Conservation (phyloP, 352 stramenopile genomes). For the Phytophthora hibernalis region DNA sequence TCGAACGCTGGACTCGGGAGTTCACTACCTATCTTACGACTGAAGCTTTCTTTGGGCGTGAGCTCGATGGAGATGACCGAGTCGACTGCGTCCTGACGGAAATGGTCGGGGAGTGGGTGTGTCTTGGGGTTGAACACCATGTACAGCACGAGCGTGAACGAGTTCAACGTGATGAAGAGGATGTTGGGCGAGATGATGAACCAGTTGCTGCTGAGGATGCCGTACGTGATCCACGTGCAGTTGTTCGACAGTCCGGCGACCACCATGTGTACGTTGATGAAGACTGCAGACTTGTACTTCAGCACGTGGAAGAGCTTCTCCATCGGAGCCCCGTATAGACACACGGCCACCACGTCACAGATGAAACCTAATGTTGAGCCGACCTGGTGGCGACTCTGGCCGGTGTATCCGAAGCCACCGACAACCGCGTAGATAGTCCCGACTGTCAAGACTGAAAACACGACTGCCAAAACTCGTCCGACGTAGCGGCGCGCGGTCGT, state of each 20-base stretch:
- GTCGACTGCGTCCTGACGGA: background rate
- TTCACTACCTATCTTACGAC: background rate
- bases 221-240: constrained; percentile 51
- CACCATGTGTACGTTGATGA: constrained; percentile 56
- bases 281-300: constrained; percentile 37
- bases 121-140: constrained; percentile 30
- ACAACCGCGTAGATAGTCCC: constrained; percentile 47
- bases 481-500: constrained; percentile 37
- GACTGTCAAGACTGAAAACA: constrained; percentile 27
- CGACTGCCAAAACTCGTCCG: constrained; percentile 21
- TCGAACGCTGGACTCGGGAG: constrained; percentile 4
- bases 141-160: constrained; percentile 34
- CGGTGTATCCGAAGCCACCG: constrained; percentile 28
- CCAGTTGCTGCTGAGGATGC: constrained; percentile 32
- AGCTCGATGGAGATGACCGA: constrained; percentile 9
- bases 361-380: constrained; percentile 38
- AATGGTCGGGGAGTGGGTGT: constrained; percentile 16
- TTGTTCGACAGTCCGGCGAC: constrained; percentile 45
- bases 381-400: constrained; percentile 33
- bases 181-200: constrained; percentile 35
- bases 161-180: constrained; percentile 22
- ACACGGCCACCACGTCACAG: constrained; percentile 36
- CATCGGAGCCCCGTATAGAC: constrained; percentile 48
- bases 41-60: constrained; percentile 8
- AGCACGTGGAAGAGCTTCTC: constrained; percentile 53